These are phyloP conservation scores for Geotrichum carabidarum DNA, from an alignment of 1,139 yeast genomes.

Conservation along the genomic window DNA sequence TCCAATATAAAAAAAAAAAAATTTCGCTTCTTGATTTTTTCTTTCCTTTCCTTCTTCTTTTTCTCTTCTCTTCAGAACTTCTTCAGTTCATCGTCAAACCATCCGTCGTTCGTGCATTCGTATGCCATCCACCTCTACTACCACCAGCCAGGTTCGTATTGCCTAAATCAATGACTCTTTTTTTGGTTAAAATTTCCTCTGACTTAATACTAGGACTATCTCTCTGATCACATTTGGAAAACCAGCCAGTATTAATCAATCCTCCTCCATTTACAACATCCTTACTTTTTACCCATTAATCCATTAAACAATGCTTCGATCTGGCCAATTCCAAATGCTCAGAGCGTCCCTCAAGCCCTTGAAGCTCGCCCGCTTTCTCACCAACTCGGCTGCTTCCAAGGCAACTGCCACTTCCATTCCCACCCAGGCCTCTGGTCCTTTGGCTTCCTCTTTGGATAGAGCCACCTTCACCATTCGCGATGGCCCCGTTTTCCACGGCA, in stretches of 20 bases:
- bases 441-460: slow-evolving; percentile 48
- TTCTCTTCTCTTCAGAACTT: background rate
- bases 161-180: background rate
- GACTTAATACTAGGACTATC: slow-evolving; percentile 19
- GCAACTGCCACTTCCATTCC: background rate
- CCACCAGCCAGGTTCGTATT: slow-evolving; percentile 26
- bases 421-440: slow-evolving; percentile 25
- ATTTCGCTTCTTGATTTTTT: slow-evolving; percentile 1
- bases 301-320: slow-evolving; percentile 3
- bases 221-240: slow-evolving; percentile 49
- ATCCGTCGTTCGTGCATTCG: background rate
- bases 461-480: slow-evolving; percentile 88
- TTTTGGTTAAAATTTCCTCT: background rate
- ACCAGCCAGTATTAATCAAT: slow-evolving; percentile 37
- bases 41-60: background rate
- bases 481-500: slow-evolving; percentile 91
- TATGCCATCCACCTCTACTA: slow-evolving; percentile 22
- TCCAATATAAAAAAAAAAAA: too few species aligned
- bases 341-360: slow-evolving; percentile 8
- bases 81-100: background rate
- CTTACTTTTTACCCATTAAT: background rate
- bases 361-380: background rate
- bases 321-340: slow-evolving; percentile 5
- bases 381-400: background rate
- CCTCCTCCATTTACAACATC: slow-evolving; percentile 5